phyloP scores from a whole-genome alignment of 2,329 filamentous ascomycete genomes.

The Mollisiaceae sp. region DNA sequence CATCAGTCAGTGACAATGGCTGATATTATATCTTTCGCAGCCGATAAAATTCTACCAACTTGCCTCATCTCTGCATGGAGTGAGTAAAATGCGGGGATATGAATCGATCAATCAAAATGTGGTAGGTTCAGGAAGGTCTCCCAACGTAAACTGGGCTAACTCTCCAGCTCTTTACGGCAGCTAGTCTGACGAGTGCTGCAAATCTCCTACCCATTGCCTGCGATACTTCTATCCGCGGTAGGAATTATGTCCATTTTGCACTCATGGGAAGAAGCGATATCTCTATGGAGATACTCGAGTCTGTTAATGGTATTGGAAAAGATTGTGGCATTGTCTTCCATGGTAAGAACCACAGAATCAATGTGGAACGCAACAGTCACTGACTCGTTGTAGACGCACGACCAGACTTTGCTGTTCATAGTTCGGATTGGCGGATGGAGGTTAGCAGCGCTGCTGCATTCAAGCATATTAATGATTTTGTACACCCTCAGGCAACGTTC shows the following conservation, averaged over 20 bases:
- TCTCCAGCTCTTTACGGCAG: conserved; percentile 70
- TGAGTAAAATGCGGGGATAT: conserved; percentile 56
- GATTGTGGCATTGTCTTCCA: conserved; percentile 69
- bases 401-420: conserved; percentile 72
- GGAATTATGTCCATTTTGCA: conserved; percentile 81
- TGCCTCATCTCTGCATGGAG: conserved; percentile 64
- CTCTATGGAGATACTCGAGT: conserved; percentile 68
- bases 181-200: conserved; percentile 74
- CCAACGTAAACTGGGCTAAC: neutral
- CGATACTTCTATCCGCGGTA: conserved; percentile 74
- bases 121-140: conserved; percentile 48
- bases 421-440: conserved; percentile 72
- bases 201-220: conserved; percentile 82
- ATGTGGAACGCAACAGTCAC: conserved; percentile 9
- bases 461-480: conserved; percentile 72
- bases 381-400: conserved; percentile 66
- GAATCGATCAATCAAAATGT: conserved; percentile 68
- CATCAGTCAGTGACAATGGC: neutral
- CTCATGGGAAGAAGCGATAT: conserved; percentile 77
- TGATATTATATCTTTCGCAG: neutral
- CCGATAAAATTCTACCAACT: conserved; percentile 72
- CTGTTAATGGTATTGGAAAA: conserved; percentile 79
- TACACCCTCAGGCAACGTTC: conserved; percentile 73
- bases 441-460: conserved; percentile 68
- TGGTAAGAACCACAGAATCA: conserved; percentile 43